phyloP scores from a whole-genome alignment of 2,329 filamentous ascomycete genomes.

The Mycogone perniciosa region DNA sequence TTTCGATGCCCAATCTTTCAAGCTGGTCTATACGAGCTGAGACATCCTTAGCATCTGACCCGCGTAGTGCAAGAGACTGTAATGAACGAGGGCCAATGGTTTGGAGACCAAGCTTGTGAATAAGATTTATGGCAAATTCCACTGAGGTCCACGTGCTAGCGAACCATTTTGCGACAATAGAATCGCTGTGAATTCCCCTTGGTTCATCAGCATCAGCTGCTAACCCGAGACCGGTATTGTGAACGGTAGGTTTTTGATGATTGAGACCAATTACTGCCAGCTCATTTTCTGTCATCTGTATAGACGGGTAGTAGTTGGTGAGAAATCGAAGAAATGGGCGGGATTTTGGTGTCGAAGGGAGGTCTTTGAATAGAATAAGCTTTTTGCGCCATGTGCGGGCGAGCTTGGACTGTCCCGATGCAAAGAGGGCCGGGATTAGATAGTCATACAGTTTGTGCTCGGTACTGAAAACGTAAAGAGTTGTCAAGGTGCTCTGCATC shows the following conservation, averaged over 20 bases:
- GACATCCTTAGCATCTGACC: constrained; percentile 51
- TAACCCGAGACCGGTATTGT: background rate
- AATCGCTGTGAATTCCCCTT: constrained; percentile 24
- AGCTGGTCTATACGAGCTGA: constrained; percentile 54
- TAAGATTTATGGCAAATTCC: constrained; percentile 62
- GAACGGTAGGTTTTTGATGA: background rate
- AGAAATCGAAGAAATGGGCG: constrained; percentile 45
- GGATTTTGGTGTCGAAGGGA: constrained; percentile 34
- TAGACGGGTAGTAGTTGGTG: constrained; percentile 37
- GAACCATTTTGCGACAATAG: constrained; percentile 75
- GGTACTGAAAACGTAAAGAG: constrained; percentile 39
- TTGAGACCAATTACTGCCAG: constrained; percentile 16
- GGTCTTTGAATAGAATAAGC: constrained; percentile 35
- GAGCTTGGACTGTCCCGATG: constrained; percentile 36
- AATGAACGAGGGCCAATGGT: constrained; percentile 69
- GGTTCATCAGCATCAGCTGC: background rate
- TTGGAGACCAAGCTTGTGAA: constrained; percentile 64
- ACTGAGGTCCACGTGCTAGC: constrained; percentile 65
- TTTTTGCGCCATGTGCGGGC: constrained; percentile 44
- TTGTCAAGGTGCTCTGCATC: constrained; percentile 35
- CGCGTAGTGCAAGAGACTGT: constrained; percentile 67
- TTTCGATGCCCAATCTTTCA: constrained; percentile 53
- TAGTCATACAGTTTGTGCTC: constrained; percentile 44
- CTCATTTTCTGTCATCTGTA: constrained; percentile 34
- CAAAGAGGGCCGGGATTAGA: constrained; percentile 45